Percentiles rank a stretch among this genome's conserved stretches.
Conservation (phyloP, 176 grass and related monocot genomes). For the Aegilops longissima region DNA sequence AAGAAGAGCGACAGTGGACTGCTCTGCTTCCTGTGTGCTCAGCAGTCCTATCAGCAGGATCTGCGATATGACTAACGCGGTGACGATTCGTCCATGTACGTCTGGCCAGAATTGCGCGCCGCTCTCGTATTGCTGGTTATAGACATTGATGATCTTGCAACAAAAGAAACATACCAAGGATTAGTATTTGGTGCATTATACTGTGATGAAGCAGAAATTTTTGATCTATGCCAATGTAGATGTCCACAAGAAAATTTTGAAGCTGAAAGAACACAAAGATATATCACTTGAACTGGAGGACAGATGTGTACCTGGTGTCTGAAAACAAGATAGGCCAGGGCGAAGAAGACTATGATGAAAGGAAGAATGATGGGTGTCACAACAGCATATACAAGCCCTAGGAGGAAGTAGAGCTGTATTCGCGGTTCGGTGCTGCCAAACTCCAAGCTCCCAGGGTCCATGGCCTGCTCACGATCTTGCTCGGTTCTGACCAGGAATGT, state of each 20-base stretch:
- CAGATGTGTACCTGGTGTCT: slow-evolving; percentile 77
- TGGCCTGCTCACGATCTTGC: slow-evolving; percentile 75
- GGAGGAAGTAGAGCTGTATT: slow-evolving; percentile 93
- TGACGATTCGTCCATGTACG: slow-evolving; percentile 65
- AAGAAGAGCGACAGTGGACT: slow-evolving; percentile 55
- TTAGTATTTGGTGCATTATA: not conserved
- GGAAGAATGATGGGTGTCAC: slow-evolving; percentile 87
- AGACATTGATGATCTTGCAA: slow-evolving; percentile 94
- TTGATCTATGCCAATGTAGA: not conserved
- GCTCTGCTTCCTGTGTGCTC: slow-evolving; percentile 65
- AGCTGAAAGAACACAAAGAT: not conserved
- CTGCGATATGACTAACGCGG: slow-evolving; percentile 71
- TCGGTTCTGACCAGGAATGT: slow-evolving; percentile 92
- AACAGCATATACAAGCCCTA: slow-evolving; percentile 87
- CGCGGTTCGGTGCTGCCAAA: slow-evolving; percentile 73
- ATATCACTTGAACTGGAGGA: not conserved
- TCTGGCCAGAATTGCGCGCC: slow-evolving; percentile 86
- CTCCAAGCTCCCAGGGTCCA: slow-evolving; percentile 89
- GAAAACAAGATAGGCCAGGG: slow-evolving; percentile 82
- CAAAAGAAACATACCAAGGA: slow-evolving; percentile 14
- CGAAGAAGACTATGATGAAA: slow-evolving; percentile 88
- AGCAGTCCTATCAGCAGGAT: slow-evolving; percentile 82
- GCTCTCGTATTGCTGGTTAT: slow-evolving; percentile 87
- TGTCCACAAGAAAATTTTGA: not conserved
- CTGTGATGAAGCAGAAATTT: not conserved